These are phyloP conservation scores for Alisma plantagoaquatica DNA, from an alignment of 106 monocot genomes.

Conservation along the genomic window DNA sequence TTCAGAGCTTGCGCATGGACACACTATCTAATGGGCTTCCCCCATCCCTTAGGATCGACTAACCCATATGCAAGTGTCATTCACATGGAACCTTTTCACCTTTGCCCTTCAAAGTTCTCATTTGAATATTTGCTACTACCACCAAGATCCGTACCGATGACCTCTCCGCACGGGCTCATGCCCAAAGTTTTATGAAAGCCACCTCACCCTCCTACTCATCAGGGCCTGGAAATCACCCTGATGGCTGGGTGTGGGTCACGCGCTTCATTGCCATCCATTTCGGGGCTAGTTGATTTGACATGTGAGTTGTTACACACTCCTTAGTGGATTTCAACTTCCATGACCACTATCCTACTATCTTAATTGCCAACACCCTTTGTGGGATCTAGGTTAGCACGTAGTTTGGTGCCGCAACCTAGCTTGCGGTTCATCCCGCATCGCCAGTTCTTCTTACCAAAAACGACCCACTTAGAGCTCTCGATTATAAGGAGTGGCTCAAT, in stretches of 20 bases:
- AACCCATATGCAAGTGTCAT: not conserved
- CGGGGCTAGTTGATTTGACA: conserved; percentile 4
- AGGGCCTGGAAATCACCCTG: not conserved
- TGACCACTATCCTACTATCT: conserved; percentile 4
- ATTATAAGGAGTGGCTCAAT: too few species aligned
- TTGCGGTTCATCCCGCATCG: conserved; percentile 2
- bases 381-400: conserved; percentile 12
- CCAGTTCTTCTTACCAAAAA: conserved; percentile 14
- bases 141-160: conserved; percentile 3
- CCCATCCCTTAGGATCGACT: conserved; percentile 1
- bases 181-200: not conserved
- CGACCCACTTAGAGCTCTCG: conserved; percentile 12
- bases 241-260: not conserved
- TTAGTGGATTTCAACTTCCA: conserved; percentile 8
- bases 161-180: not conserved
- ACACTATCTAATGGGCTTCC: not conserved
- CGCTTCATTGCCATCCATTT: conserved; percentile 1
- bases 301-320: too few species aligned
- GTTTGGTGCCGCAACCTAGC: not conserved
- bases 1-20: conserved; percentile 1
- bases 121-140: conserved; percentile 1
- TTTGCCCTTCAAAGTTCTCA: not conserved
- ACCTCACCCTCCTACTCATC: not conserved
- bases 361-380: conserved; percentile 6
- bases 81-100: not conserved